A percentile compares a stretch with the other conserved stretches of the same genome.
phyloP scores from a whole-genome alignment of 495 filamentous ascomycete species.

The Friedmanniomyces simplex region DNA sequence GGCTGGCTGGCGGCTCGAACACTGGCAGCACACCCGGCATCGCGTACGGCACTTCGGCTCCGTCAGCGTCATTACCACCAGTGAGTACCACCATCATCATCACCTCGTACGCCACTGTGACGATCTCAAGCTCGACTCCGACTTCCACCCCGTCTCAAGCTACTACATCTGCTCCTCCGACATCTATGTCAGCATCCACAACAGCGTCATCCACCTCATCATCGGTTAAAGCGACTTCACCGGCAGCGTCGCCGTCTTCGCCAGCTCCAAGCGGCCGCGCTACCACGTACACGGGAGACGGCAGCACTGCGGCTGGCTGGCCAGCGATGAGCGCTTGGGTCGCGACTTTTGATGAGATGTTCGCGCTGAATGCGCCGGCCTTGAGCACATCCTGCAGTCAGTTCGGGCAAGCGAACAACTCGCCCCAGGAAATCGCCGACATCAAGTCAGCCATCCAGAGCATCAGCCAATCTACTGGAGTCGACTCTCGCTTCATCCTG shows the following conservation, averaged over 20 bases:
- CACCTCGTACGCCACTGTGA: too few relatives aligned
- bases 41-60: background rate
- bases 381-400: constrained; percentile 37
- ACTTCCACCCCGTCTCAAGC: background rate
- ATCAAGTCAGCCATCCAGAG: constrained; percentile 6
- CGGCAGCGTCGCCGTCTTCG: background rate
- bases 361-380: constrained; percentile 29
- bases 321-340: background rate
- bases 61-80: background rate
- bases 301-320: constrained; percentile 5
- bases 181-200: background rate
- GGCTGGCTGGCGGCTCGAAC: background rate
- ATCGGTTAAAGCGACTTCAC: background rate
- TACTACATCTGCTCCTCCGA: background rate
- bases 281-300: constrained; percentile 1
- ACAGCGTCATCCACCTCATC: background rate
- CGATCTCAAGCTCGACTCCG: background rate
- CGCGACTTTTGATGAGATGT: background rate
- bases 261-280: background rate
- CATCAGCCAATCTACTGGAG: background rate
- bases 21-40: background rate
- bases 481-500: constrained; percentile 17
- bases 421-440: constrained; percentile 72
- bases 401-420: constrained; percentile 31
- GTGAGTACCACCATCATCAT: too few relatives aligned